Evolutionary conservation across 1,284 basidiomycete species (phyloP).

Genomic region (Ustilago tritici): DNA sequence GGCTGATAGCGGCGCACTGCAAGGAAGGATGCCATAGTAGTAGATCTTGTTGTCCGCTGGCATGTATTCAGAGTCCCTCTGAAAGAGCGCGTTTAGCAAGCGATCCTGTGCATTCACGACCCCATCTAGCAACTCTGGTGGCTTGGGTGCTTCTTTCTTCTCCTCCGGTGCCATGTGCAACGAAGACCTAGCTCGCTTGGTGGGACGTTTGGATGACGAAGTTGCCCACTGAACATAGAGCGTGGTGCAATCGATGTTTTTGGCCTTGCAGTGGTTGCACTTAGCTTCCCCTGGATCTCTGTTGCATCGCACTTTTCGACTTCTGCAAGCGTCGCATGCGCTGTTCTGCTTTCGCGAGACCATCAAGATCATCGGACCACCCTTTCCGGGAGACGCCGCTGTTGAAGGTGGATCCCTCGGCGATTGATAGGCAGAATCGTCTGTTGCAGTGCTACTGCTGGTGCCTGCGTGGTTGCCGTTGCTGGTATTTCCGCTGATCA

Average conservation of each 20-base stretch:
- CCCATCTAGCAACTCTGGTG: constrained; percentile 38
- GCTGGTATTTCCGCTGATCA: constrained; percentile 5
- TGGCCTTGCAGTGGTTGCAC: constrained; percentile 61
- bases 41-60: constrained; percentile 28
- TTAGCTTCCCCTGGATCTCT: constrained; percentile 50
- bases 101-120: constrained; percentile 35
- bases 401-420: constrained; percentile 16
- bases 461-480: constrained; percentile 20
- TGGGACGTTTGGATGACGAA: constrained; percentile 53
- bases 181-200: constrained; percentile 47
- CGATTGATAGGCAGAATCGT: constrained; percentile 23
- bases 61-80: constrained; percentile 39
- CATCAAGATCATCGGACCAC: constrained; percentile 28
- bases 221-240: constrained; percentile 61
- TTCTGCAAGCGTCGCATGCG: constrained; percentile 61
- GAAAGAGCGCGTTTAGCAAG: constrained; percentile 45
- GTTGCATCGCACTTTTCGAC: constrained; percentile 61
- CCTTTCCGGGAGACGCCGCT: constrained; percentile 31
- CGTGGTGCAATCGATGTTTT: constrained; percentile 61
- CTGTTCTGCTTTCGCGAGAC: constrained; percentile 62
- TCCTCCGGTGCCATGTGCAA: constrained; percentile 20
- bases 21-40: constrained; percentile 27
- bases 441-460: constrained; percentile 15
- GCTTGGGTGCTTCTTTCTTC: constrained; percentile 38
- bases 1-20: constrained; percentile 23